Base-by-base conservation (phyloP, 441 rosid species). In the Aleurites moluccanus region DNA sequence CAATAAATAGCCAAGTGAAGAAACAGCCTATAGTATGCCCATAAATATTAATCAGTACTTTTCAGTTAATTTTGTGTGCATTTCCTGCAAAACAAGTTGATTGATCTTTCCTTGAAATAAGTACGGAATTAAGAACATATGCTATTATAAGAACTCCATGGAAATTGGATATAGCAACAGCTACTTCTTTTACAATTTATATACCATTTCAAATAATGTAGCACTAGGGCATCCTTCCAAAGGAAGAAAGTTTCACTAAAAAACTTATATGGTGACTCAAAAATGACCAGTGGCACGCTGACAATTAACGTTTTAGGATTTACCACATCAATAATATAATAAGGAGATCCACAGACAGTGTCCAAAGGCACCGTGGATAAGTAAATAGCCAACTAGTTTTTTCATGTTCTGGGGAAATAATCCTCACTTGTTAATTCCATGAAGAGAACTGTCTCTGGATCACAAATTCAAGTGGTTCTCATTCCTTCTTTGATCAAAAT, bases 1-100 rank as follows among this genome's bases (percentile, higher is more conserved):
- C 25, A 49, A 73, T 47, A 13, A 27, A 50, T 53, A 53, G 21
- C 62, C 55, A 81, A 63, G 60, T 69, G 9, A 55, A 16, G 27
- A 67, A 40, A 64, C 40, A 70, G 35, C 53, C 10, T 0, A 59
- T 14, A 67, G 10, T 66, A 55, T 47, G 28, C 60, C 38, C 53
- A 38, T 14, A 64, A 73, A 53, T 35, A 67, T 35, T 25, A 53
- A 42, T 66, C 20, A 53, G 64, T 69, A 49, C 7, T 18, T 67
- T 40, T 45, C 13, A 25, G 11, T 44, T 44, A 63, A 49, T 40
- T 38, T 64, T 35, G 50, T 8, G 25, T 16, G 30, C 30, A 53
- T 21, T 70, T 64, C 15, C 38, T 2, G 40, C 25, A 62, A 61
- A 61, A 73, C 28, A 61, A 11, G 20, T 6, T 47, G 27, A 14